These are phyloP conservation scores for Coemansia aciculifera DNA, from an alignment of 192 early-diverging fungal genomes.

Conservation along the genomic window DNA sequence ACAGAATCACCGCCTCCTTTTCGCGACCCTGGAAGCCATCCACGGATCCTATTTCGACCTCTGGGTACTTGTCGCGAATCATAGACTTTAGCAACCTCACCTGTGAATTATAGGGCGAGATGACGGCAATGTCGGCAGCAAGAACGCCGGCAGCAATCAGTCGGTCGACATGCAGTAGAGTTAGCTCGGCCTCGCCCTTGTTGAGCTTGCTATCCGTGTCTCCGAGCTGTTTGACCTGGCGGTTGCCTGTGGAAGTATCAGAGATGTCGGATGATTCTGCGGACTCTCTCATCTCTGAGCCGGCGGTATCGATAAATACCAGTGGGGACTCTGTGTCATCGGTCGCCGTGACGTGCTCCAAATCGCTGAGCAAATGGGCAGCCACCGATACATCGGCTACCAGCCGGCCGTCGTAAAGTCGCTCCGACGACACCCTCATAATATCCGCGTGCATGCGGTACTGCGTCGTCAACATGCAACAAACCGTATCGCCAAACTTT, in stretches of 20 bases:
- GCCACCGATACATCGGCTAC: slow-evolving; percentile 65
- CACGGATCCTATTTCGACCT: slow-evolving; percentile 78
- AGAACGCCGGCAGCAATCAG: slow-evolving; percentile 67
- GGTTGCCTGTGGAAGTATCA: not conserved
- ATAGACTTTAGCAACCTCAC: slow-evolving; percentile 58
- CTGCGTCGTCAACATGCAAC: slow-evolving; percentile 74
- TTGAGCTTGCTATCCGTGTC: slow-evolving; percentile 70
- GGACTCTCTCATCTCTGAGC: slow-evolving; percentile 46
- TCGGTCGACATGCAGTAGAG: slow-evolving; percentile 59
- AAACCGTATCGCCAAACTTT: slow-evolving; percentile 60
- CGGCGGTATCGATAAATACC: slow-evolving; percentile 71
- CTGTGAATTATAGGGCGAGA: slow-evolving; percentile 86
- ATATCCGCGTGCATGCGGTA: slow-evolving; percentile 88
- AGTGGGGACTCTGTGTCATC: slow-evolving; percentile 64
- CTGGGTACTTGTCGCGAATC: slow-evolving; percentile 59
- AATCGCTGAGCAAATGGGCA: slow-evolving; percentile 64
- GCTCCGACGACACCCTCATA: slow-evolving; percentile 69
- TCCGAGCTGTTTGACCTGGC: slow-evolving; percentile 9
- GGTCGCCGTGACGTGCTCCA: slow-evolving; percentile 58
- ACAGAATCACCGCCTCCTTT: slow-evolving; percentile 81
- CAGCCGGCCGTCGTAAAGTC: slow-evolving; percentile 71
- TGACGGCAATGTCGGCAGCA: slow-evolving; percentile 73
- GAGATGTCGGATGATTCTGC: slow-evolving; percentile 12
- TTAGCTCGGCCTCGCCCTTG: slow-evolving; percentile 71
- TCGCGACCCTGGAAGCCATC: slow-evolving; percentile 94